Evolutionary conservation across 441 rosid species (phyloP), one percentile per base, ranked within the genome.

Genomic region (Euphorbia celastroides): DNA sequence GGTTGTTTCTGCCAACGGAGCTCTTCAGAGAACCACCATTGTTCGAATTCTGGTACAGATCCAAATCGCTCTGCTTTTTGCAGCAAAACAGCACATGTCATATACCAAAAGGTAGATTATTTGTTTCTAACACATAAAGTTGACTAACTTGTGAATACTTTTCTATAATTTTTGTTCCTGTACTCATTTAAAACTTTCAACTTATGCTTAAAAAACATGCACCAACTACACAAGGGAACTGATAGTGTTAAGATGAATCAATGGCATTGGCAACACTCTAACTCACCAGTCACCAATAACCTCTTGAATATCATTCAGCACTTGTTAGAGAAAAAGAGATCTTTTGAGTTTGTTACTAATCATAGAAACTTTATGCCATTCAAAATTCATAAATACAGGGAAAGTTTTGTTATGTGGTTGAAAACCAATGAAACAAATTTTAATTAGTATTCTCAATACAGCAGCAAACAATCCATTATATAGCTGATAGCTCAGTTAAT

Each of bases 1-100:
- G 82, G 71, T 60, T 74, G 68, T 61, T 74, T 70, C 80, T 85
- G 77, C 75, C 70, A 9, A 27, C 58, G 52, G 62, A 70, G 78
- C 74, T 77, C 81, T 73, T 85, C 75, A 60, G 54, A 55, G 73
- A 75, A 67, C 78, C 74, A 66, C 34, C 73, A 61, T 70, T 75
- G 69, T 67, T 73, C 70, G 87, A 80, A 68, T 63, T 55, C 59
- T 75, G 86, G 69, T 76, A 70, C 67, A 67, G 84, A 72, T 87
- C 93, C 46, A 75, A 73, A 76, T 94, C 97, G 76, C 90, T 87
- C 98, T 89, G 88, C 75, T 78, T 79, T 78, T 62, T 62, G 42
- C 44, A 73, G 65, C 62, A 68, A 64, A 2, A 75, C 22, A 28
- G 41, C 20, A 32, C 8, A 57, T 11, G 20, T 30, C 14, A 54